A percentile compares a stretch with the other conserved stretches of the same genome.
Conservation (phyloP, 2,329 filamentous ascomycete genomes). For the Aspergillus persii region DNA sequence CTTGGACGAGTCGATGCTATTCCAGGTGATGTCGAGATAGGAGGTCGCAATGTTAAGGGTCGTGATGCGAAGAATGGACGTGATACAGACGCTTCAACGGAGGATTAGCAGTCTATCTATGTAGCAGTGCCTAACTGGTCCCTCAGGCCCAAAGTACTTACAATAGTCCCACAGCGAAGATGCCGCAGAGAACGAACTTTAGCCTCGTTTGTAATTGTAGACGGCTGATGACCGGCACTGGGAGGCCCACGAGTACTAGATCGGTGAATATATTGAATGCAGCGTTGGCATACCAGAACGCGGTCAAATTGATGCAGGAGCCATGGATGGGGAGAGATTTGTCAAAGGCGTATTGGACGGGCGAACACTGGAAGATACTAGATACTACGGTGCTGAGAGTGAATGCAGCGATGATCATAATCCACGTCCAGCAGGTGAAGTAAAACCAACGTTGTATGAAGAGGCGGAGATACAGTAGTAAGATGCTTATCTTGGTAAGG, state of each 20-base stretch:
- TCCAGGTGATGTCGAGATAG: slow-evolving; percentile 22
- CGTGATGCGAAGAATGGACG: slow-evolving; percentile 18
- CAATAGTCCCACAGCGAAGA: slow-evolving; percentile 30
- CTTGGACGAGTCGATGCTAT: slow-evolving; percentile 31
- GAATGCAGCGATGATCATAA: slow-evolving; percentile 19
- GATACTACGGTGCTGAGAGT: slow-evolving; percentile 19
- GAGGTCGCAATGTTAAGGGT: slow-evolving; percentile 18
- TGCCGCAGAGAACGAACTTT: slow-evolving; percentile 49
- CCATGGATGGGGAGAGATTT: slow-evolving; percentile 24
- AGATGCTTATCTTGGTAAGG: slow-evolving; percentile 25
- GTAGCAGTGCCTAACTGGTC: not conserved
- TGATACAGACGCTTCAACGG: slow-evolving; percentile 13
- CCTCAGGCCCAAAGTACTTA: slow-evolving; percentile 18
- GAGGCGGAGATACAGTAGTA: slow-evolving; percentile 22
- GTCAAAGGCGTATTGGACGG: slow-evolving; percentile 19
- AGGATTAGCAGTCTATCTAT: not conserved
- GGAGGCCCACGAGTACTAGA: slow-evolving; percentile 35
- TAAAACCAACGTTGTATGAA: slow-evolving; percentile 21
- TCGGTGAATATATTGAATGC: slow-evolving; percentile 39
- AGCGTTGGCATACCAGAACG: slow-evolving; percentile 52
- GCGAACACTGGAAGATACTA: slow-evolving; percentile 24
- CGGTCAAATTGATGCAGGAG: slow-evolving; percentile 47
- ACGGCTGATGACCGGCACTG: slow-evolving; percentile 32
- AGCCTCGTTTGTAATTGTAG: slow-evolving; percentile 39
- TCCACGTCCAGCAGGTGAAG: slow-evolving; percentile 16